These are phyloP conservation scores for Botryotinia globosa DNA, from an alignment of 2,329 filamentous ascomycete genomes.

Conservation along the genomic window DNA sequence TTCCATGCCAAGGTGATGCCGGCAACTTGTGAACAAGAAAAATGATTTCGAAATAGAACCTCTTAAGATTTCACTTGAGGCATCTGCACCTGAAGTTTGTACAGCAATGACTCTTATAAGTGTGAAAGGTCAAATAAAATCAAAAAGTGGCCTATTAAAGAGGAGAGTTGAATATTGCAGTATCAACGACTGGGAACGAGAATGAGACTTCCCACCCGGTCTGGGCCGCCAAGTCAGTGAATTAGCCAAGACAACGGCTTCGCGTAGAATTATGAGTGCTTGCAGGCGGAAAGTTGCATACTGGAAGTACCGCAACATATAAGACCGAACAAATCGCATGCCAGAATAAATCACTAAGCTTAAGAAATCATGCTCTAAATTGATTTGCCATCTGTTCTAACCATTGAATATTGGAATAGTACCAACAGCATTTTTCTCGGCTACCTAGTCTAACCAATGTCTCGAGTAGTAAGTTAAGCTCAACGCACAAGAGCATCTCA, in stretches of 20 bases:
- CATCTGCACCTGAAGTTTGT: too few relatives aligned
- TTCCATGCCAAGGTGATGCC: too few relatives aligned
- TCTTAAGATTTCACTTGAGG: too few relatives aligned
- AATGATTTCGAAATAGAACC: too few relatives aligned
- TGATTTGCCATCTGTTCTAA: background rate
- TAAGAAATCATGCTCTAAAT: background rate
- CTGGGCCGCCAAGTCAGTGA: background rate
- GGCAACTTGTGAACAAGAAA: too few relatives aligned
- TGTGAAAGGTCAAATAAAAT: background rate
- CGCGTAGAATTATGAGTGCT: background rate
- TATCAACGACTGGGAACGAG: background rate
- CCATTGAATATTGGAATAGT: background rate
- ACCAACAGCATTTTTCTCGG: too few relatives aligned
- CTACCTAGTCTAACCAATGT: background rate
- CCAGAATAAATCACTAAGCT: background rate
- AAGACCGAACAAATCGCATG: background rate
- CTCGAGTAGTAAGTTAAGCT: background rate
- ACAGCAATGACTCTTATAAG: too few relatives aligned
- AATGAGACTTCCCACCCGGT: background rate
- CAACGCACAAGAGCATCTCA: background rate
- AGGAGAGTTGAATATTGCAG: too few relatives aligned
- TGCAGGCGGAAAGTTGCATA: background rate
- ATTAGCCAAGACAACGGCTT: background rate
- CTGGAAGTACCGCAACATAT: background rate
- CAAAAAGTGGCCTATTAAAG: background rate